phyloP scores from a whole-genome alignment of 495 filamentous ascomycete genomes.

The Aspergillus nanangensis region DNA sequence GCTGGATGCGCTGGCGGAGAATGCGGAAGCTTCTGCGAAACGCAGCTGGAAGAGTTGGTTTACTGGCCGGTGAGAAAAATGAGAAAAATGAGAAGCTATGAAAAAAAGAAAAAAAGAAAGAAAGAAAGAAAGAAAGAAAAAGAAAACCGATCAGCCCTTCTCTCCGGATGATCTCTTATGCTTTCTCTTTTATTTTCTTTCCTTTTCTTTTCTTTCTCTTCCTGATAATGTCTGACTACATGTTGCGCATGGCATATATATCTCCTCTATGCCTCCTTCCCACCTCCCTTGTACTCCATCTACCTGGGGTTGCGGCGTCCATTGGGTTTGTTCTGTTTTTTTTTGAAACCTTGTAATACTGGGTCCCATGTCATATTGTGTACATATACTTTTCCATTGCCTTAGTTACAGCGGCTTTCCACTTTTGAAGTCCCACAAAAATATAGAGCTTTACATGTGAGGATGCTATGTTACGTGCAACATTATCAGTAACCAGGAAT shows the following conservation, averaged over 20 bases:
- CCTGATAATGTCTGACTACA: conserved; percentile 9
- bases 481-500: too few species aligned
- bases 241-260: conserved; percentile 17
- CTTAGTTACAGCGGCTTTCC: conserved; percentile 2
- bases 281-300: conserved; percentile 16
- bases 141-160: background rate
- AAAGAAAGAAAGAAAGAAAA: conserved; percentile 1
- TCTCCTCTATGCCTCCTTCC: conserved; percentile 10
- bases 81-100: too few species aligned
- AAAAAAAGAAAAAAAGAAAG: conserved; percentile 1
- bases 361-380: conserved; percentile 17
- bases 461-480: background rate
- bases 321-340: conserved; percentile 10
- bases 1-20: conserved; percentile 39
- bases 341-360: conserved; percentile 17
- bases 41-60: conserved; percentile 44
- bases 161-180: background rate
- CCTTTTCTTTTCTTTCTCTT: conserved; percentile 2
- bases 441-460: background rate
- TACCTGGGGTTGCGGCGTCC: conserved; percentile 22
- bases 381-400: conserved; percentile 10
- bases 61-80: conserved; percentile 34
- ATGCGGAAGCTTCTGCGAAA: conserved; percentile 36
- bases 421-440: background rate
- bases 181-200: conserved; percentile 2